Percentiles rank a stretch among this genome's conserved stretches.
Conservation (phyloP, 495 filamentous ascomycete species). For the Podospora tetraspora region DNA sequence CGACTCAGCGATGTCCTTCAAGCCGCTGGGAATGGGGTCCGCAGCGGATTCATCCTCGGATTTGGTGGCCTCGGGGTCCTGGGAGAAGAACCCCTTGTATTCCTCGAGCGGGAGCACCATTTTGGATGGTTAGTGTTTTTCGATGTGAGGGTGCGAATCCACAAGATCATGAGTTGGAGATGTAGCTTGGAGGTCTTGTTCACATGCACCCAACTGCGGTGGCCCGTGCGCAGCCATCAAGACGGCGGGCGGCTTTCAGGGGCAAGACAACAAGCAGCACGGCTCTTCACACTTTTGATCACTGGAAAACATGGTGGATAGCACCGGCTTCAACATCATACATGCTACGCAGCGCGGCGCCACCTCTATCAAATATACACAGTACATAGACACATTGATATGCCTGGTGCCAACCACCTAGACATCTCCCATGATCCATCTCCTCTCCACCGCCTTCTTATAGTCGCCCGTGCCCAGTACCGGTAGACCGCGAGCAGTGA, state of each 20-base stretch:
- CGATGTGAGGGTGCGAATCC: not conserved
- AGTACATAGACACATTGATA: not conserved
- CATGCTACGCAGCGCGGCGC: not conserved
- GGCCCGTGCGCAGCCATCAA: not conserved
- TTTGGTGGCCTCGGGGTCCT: not conserved
- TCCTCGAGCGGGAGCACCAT: not conserved
- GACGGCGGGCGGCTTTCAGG: not conserved
- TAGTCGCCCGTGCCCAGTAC: conserved; percentile 33
- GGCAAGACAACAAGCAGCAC: not conserved
- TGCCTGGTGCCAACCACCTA: not conserved
- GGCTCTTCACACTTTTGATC: not conserved
- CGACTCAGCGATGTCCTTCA: not conserved
- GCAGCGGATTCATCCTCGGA: not conserved
- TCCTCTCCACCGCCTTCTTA: conserved; percentile 26
- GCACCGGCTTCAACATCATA: not conserved
- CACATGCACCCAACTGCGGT: not conserved
- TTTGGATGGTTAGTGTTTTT: not conserved
- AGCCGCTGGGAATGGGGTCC: not conserved
- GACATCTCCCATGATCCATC: conserved; percentile 22
- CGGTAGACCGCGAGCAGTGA: conserved; percentile 57
- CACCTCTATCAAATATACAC: not conserved
- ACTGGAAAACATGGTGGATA: not conserved
- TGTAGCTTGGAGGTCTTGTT: not conserved
- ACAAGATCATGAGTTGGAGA: not conserved
- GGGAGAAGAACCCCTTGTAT: not conserved